Conservation (phyloP, 2,329 filamentous ascomycete genomes). For the Sarocladium strictum region DNA sequence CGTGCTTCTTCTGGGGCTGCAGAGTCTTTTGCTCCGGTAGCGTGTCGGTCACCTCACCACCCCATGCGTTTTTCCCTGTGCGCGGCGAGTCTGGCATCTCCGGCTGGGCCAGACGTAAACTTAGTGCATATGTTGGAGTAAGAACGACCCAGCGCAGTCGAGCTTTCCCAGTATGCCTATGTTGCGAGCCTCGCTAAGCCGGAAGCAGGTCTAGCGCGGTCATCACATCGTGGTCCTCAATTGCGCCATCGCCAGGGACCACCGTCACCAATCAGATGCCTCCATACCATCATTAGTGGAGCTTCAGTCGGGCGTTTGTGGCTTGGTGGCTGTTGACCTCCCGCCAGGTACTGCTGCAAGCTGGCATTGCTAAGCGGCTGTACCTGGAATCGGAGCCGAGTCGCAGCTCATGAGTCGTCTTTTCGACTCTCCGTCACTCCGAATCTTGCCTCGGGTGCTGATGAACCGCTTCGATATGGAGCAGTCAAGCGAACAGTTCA, state of each 20-base stretch:
- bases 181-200: not conserved
- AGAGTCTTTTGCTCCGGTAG: slow-evolving; percentile 1
- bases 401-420: not conserved
- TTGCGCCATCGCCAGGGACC: slow-evolving; percentile 5
- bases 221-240: not conserved
- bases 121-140: too few species aligned
- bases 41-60: not conserved
- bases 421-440: not conserved
- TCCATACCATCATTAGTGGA: not conserved
- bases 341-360: not conserved
- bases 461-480: too few species aligned
- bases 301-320: not conserved
- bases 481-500: too few species aligned
- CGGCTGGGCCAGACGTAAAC: too few species aligned
- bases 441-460: too few species aligned
- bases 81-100: too few species aligned
- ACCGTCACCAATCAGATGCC: not conserved
- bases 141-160: not conserved
- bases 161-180: not conserved
- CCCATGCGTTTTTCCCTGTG: not conserved
- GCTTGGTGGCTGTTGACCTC: not conserved
- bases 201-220: not conserved
- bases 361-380: not conserved
- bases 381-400: not conserved
- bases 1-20: not conserved